Evolutionary conservation across 495 filamentous ascomycete genomes (phyloP).

Genomic region (Letharia columbiana): DNA sequence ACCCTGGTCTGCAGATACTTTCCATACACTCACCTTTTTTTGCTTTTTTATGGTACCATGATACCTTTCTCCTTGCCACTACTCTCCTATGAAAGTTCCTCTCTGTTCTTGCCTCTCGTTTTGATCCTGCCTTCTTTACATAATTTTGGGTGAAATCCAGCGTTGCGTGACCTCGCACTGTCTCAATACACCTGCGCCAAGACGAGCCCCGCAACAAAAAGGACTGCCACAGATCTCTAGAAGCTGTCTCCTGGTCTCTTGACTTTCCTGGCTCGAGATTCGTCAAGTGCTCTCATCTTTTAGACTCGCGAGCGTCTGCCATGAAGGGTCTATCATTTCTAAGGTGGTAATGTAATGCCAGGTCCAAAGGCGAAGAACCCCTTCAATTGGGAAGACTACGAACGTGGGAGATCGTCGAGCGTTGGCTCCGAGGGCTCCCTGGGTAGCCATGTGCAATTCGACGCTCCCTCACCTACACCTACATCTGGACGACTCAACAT

Average conservation of each 20-base stretch:
- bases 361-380: conserved; percentile 27
- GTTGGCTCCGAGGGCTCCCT: conserved; percentile 32
- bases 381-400: conserved; percentile 36
- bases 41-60: not conserved
- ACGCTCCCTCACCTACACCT: conserved; percentile 24
- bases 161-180: not conserved
- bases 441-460: conserved; percentile 32
- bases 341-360: conserved; percentile 20
- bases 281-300: not conserved
- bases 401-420: conserved; percentile 30
- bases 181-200: not conserved
- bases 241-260: not conserved
- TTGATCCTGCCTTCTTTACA: not conserved
- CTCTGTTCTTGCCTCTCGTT: not conserved
- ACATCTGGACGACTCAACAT: conserved; percentile 21
- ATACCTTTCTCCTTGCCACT: not conserved
- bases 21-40: not conserved
- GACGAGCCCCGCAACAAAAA: not conserved
- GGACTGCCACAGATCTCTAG: not conserved
- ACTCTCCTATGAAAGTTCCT: not conserved
- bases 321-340: not conserved
- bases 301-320: not conserved
- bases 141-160: not conserved
- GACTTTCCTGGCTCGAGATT: not conserved
- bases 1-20: not conserved